Base-by-base conservation (phyloP, 176 grass and related monocot genomes). In the Urochloa ruziziensis region DNA sequence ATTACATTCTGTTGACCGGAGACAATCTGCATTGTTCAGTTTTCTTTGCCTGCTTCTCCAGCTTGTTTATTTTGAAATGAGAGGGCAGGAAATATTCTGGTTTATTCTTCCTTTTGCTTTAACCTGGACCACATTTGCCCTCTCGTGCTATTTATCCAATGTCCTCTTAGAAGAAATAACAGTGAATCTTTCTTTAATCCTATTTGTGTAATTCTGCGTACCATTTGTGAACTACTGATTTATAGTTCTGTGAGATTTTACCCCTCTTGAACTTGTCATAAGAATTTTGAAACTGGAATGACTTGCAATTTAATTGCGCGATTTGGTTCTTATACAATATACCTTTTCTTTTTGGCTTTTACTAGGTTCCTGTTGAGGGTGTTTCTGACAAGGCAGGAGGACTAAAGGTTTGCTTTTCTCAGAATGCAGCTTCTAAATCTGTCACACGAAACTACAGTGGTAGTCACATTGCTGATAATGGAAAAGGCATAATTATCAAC, bases 341-440 rank as follows among this genome's bases (percentile, higher is more conserved):
- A 77, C 65, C 60, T 76, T 58, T 71, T 59, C 24, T 10, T 71
- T 75, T 76, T 32, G 39, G 4, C 68, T 92, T 34, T 75, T 85
- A 47, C 39, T 74, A 89, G 83, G 90, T 47, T 86, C 68, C 35
- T 62, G 54, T 37, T 75, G 54, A 64, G 62, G 83, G 56, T 62
- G 28, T 24, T 74, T 89, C 78, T 68, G 19, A 75, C 51, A 79
- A 75, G 52, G 73, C 86, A 53, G 73, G 79, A 27, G 82, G 74
- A 27, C 29, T 52, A 82, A 85, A 75, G 73, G 60, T 49, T 79
- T 40, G 36, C 51, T 53, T 82, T 85, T 61, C 78, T 62, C 79
- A 86, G 67, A 75, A 70, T 70, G 40, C 79, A 75, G 60, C 53
- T 86, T 62, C 34, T 80, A 79, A 86, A 82, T 56, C 68, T 75